Evolutionary conservation across 2,329 filamentous ascomycete species (phyloP).

Genomic region (Monilinia polystroma): DNA sequence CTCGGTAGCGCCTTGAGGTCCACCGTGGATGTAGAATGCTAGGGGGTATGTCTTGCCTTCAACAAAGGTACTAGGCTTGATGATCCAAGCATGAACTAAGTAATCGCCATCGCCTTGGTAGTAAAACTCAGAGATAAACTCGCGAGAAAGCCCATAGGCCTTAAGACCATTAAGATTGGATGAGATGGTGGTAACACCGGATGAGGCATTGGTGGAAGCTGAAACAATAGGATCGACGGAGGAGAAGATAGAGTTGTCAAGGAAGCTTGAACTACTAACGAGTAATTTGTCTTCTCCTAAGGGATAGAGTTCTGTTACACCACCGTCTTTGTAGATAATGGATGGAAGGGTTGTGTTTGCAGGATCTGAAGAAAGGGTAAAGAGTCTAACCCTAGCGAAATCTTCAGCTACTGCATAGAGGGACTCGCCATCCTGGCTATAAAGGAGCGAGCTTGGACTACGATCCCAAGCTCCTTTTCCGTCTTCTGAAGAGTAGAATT

Average conservation of each 20-base stretch:
- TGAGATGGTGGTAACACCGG: conserved; percentile 28
- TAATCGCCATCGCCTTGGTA: conserved; percentile 34
- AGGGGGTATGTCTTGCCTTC: conserved; percentile 71
- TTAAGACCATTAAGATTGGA: conserved; percentile 28
- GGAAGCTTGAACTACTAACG: conserved; percentile 61
- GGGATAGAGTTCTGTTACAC: conserved; percentile 41
- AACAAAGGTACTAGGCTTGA: conserved; percentile 51
- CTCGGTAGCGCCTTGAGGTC: conserved; percentile 72
- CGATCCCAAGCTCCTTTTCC: conserved; percentile 60
- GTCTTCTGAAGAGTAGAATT: conserved; percentile 59
- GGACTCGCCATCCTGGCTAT: conserved; percentile 51
- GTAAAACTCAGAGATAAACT: conserved; percentile 32
- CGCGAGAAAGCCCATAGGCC: conserved; percentile 30
- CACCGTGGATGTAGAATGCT: conserved; percentile 75
- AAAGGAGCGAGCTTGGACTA: conserved; percentile 47
- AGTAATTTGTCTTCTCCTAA: conserved; percentile 44
- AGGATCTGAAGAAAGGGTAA: conserved; percentile 15
- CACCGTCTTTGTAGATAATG: conserved; percentile 19
- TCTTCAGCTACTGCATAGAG: conserved; percentile 73
- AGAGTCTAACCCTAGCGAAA: conserved; percentile 59
- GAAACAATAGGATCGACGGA: conserved; percentile 41
- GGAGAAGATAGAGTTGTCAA: conserved; percentile 70
- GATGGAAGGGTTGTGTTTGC: conserved; percentile 16
- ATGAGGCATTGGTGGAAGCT: conserved; percentile 28
- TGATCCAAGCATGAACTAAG: conserved; percentile 32